Evolutionary conservation across 495 filamentous ascomycete species (phyloP), one percentile per base, ranked within the genome.

Genomic region (Hyaloscypha variabilis): DNA sequence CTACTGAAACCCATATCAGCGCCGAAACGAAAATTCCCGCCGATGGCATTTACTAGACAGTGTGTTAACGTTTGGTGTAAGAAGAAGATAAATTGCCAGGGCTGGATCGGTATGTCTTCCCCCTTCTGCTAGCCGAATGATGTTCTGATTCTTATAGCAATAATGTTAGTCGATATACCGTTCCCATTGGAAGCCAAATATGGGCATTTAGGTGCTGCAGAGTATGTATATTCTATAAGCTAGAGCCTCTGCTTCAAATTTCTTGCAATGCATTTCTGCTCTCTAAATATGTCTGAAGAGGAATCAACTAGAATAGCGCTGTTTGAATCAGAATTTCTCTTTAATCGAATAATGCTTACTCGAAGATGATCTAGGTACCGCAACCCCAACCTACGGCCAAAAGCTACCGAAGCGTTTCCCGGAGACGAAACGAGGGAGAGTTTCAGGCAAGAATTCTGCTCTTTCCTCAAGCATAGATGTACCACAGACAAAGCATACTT

Each of bases 11-110:
- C 57, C 11, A 60, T 60, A 21, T 1, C 57, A 42, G 57, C 19
- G 13, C 57, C n/a, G 24, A 25, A 42, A 2, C 11, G 46, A n/a
- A 42, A 1, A 1, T 46, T 46, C n/a, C 57, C 57, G 23, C 57
- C 57, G 23, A 60, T 60, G 30, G 29, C 30, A 24, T 60, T 60
- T 60, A 60, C 57, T 21, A n/a, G 57, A 60, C 57, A 60, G 23
- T 36, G 28, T 60, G 5, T 60, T 23, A 42, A 19, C 46, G 57
- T 49, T 6, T 60, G 57, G 57, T 60, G 26, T 8, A 29, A 60
- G 34, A 36, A 60, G 57, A 60, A 60, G 24, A 36, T 19, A 25
- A 60, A 60, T 8, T 0, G 57, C 21, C 26, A 42, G 1, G 31
- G 57, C 30, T 60, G 57, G 57, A 60, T 60, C 42, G 57, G 57